Evolutionary conservation across 2,329 filamentous ascomycete genomes (phyloP).

Genomic region (Fusarium sp.): DNA sequence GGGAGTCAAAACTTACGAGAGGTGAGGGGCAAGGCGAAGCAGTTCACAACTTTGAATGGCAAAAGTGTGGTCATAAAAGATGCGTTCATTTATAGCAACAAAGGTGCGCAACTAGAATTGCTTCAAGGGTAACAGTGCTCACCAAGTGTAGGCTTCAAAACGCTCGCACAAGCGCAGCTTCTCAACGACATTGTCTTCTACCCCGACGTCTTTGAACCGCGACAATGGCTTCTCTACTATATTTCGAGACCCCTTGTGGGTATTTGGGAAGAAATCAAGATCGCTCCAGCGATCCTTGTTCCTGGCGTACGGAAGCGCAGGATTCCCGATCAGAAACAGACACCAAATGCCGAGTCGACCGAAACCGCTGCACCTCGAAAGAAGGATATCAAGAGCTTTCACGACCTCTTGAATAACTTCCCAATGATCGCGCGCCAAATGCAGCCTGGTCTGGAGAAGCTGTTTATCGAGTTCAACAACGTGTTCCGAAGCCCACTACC

Average conservation of each 20-base stretch:
- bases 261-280: constrained; percentile 79
- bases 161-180: constrained; percentile 87
- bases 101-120: constrained; percentile 68
- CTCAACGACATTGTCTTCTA: constrained; percentile 89
- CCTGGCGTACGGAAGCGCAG: constrained; percentile 57
- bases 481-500: constrained; percentile 88
- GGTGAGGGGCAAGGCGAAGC: constrained; percentile 90
- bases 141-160: constrained; percentile 80
- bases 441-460: constrained; percentile 88
- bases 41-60: constrained; percentile 92
- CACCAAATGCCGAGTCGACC: constrained; percentile 54
- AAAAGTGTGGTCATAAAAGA: constrained; percentile 96
- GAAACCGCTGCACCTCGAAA: constrained; percentile 68
- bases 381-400: constrained; percentile 92
- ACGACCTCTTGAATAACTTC: constrained; percentile 89
- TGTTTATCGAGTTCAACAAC: constrained; percentile 89
- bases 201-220: constrained; percentile 86
- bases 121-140: constrained; percentile 39
- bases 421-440: constrained; percentile 97
- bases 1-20: constrained; percentile 77
- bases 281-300: constrained; percentile 73
- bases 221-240: constrained; percentile 97
- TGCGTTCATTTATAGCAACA: constrained; percentile 92
- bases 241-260: constrained; percentile 91
- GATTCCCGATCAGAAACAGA: constrained; percentile 54